These are phyloP conservation scores for Posidonia australis DNA, from an alignment of 106 monocot genomes.

Conservation along the genomic window DNA sequence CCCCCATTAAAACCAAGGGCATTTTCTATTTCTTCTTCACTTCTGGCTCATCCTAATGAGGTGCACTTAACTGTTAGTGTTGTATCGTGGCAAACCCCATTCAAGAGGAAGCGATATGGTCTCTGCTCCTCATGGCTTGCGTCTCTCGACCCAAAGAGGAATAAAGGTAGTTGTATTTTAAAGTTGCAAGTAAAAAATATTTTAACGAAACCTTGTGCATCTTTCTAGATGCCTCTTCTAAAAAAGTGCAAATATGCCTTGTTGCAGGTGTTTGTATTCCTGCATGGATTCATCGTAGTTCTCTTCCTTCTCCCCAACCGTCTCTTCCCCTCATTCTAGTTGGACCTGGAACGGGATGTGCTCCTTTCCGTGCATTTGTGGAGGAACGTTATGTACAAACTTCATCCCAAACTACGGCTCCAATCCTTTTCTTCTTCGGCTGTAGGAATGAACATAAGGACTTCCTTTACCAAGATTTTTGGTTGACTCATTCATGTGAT, in stretches of 20 bases:
- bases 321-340: constrained; percentile 70
- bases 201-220: neutral
- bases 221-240: neutral
- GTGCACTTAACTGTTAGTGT: constrained; percentile 83
- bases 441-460: constrained; percentile 57
- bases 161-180: constrained; percentile 16
- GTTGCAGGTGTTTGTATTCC: constrained; percentile 45
- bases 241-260: neutral
- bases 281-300: constrained; percentile 66
- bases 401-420: constrained; percentile 25
- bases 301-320: constrained; percentile 57
- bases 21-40: constrained; percentile 96
- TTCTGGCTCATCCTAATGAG: constrained; percentile 59
- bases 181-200: neutral
- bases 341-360: constrained; percentile 91
- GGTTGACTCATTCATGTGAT: constrained; percentile 43
- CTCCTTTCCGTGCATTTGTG: constrained; percentile 78
- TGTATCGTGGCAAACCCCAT: constrained; percentile 66
- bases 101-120: constrained; percentile 60
- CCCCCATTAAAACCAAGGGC: constrained; percentile 80
- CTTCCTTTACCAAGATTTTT: constrained; percentile 65
- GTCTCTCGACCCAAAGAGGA: constrained; percentile 46
- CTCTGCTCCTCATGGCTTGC: constrained; percentile 92
- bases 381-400: constrained; percentile 54
- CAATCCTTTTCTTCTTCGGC: constrained; percentile 93